phyloP scores from a whole-genome alignment of 140 eudicot species.

The Eryngium alpinum region DNA sequence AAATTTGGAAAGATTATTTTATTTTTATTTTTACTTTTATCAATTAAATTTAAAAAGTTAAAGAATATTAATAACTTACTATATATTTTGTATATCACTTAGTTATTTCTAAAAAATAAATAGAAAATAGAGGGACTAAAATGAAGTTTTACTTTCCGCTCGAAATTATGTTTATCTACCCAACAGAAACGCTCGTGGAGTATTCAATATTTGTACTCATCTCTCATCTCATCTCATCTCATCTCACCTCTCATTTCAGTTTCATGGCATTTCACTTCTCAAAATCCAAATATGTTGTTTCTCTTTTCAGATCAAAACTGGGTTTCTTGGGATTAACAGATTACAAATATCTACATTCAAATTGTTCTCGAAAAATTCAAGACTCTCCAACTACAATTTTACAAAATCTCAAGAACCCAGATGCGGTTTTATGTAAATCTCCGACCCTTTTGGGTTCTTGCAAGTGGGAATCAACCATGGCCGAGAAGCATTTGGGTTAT shows the following conservation, averaged over 20 bases:
- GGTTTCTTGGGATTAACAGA: constrained; percentile 13
- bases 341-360: neutral
- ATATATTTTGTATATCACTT: too few relatives aligned
- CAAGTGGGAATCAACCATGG: constrained; percentile 12
- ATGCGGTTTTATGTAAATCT: neutral
- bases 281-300: constrained; percentile 1
- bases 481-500: neutral
- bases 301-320: constrained; percentile 11
- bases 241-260: neutral
- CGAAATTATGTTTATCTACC: too few relatives aligned
- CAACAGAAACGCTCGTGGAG: neutral
- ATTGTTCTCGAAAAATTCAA: neutral
- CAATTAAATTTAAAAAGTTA: too few relatives aligned
- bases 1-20: too few relatives aligned
- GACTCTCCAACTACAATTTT: neutral
- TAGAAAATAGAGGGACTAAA: too few relatives aligned
- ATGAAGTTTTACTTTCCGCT: too few relatives aligned
- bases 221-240: neutral
- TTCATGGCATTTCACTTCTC: constrained; percentile 1
- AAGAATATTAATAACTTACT: too few relatives aligned
- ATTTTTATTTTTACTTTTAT: too few relatives aligned
- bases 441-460: constrained; percentile 3
- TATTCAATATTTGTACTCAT: neutral
- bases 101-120: too few relatives aligned
- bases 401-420: neutral